phyloP scores from a whole-genome alignment of 2,329 filamentous ascomycete species.

The Neofusicoccum parvum region DNA sequence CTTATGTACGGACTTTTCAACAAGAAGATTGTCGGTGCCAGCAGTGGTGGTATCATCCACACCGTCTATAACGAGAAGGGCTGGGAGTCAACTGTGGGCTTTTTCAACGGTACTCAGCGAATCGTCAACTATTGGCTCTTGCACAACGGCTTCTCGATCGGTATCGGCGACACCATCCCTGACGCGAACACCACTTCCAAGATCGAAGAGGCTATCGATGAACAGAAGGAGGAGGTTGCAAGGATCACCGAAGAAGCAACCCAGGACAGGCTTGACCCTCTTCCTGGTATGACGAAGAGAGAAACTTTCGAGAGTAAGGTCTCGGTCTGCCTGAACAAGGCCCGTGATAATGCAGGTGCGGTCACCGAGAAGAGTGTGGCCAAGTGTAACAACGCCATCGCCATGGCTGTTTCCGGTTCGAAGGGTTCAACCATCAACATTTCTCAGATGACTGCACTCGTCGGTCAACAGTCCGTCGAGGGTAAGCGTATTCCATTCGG shows the following conservation, averaged over 20 bases:
- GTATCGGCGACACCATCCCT: slow-evolving; percentile 96
- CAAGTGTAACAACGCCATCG: slow-evolving; percentile 93
- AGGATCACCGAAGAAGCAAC: slow-evolving; percentile 77
- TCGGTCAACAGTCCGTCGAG: slow-evolving; percentile 97
- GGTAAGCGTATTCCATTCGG: slow-evolving; percentile 98
- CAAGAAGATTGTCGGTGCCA: slow-evolving; percentile 93
- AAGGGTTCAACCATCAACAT: slow-evolving; percentile 99
- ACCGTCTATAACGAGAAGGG: slow-evolving; percentile 96
- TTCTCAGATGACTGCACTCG: slow-evolving; percentile 97
- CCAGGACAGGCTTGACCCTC: slow-evolving; percentile 82
- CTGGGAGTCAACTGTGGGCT: slow-evolving; percentile 80
- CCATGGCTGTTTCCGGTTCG: slow-evolving; percentile 94
- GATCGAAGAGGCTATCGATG: slow-evolving; percentile 79
- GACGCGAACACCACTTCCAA: slow-evolving; percentile 80
- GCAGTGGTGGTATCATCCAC: slow-evolving; percentile 88
- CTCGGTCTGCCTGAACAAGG: slow-evolving; percentile 88
- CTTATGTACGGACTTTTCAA: slow-evolving; percentile 87
- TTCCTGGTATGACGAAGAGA: slow-evolving; percentile 97
- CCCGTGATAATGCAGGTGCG: slow-evolving; percentile 94
- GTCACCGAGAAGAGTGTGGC: slow-evolving; percentile 90
- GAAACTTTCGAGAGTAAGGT: slow-evolving; percentile 98
- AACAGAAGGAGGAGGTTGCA: slow-evolving; percentile 79
- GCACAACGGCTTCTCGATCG: slow-evolving; percentile 95
- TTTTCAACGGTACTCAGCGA: slow-evolving; percentile 93
- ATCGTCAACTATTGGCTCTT: slow-evolving; percentile 97